Percentiles rank a stretch among this genome's conserved stretches.
phyloP scores from a whole-genome alignment of 768 basidiomycete genomes.

The Psilocybe sp. region DNA sequence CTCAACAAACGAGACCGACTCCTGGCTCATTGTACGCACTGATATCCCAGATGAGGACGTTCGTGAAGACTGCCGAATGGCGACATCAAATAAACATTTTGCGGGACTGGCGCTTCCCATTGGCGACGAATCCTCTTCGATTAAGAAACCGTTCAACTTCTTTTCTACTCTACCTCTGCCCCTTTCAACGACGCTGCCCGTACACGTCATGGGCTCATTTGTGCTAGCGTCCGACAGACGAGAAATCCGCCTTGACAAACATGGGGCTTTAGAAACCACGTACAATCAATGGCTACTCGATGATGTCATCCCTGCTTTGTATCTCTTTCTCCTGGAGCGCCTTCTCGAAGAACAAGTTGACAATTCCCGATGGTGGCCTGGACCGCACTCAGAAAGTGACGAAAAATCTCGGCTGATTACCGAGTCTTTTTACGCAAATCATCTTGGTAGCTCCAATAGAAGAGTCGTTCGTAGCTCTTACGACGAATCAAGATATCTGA shows the following conservation, averaged over 20 bases:
- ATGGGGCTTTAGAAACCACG: constrained; percentile 27
- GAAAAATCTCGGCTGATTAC: constrained; percentile 14
- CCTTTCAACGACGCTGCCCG: constrained; percentile 35
- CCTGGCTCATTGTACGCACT: background rate
- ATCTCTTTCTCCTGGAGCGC: constrained; percentile 34
- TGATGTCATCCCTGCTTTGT: constrained; percentile 32
- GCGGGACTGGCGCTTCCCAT: constrained; percentile 30
- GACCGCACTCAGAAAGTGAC: constrained; percentile 14
- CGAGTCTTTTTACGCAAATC: constrained; percentile 27
- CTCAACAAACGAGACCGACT: too few species aligned
- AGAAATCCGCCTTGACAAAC: constrained; percentile 38
- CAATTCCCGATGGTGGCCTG: constrained; percentile 36
- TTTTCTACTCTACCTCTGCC: constrained; percentile 45
- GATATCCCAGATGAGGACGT: constrained; percentile 8
- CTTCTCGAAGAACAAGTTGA: constrained; percentile 7
- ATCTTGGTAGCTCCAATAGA: constrained; percentile 19
- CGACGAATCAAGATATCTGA: constrained; percentile 7
- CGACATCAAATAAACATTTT: constrained; percentile 23
- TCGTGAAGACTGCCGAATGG: constrained; percentile 12
- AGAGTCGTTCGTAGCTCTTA: constrained; percentile 25
- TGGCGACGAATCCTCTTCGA: constrained; percentile 2
- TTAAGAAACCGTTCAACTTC: constrained; percentile 19
- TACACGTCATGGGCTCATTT: constrained; percentile 46
- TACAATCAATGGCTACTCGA: constrained; percentile 44
- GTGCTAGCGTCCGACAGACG: constrained; percentile 45